Percentiles rank a stretch among this genome's conserved stretches.
These are phyloP conservation scores for Chrysoporthe deuterocubensis DNA, from an alignment of 2,329 filamentous ascomycete species.

Conservation along the genomic window DNA sequence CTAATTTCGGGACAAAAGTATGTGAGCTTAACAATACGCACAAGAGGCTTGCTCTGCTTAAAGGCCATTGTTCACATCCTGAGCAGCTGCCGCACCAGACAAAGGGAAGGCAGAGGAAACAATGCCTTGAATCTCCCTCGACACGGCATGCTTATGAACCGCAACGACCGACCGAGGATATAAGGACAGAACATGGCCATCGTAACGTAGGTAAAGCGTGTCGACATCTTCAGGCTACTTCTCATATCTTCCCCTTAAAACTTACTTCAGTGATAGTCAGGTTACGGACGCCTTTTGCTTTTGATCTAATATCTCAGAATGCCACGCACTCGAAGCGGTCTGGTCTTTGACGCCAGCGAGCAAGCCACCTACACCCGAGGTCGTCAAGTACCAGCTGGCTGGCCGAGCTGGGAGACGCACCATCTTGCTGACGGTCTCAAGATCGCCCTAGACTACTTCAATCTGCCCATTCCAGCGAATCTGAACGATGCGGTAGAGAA, in stretches of 20 bases:
- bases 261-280: not conserved
- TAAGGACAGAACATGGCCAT: no score
- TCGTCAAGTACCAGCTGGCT: not conserved
- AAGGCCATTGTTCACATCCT: not conserved
- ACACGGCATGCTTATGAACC: no score
- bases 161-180: no score
- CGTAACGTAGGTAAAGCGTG: no score
- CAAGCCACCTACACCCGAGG: not conserved
- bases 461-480: not conserved
- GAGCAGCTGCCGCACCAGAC: not conserved
- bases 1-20: not conserved
- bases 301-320: not conserved
- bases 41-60: not conserved
- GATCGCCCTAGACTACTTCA: not conserved
- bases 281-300: not conserved
- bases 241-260: not conserved
- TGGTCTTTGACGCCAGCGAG: not conserved
- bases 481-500: not conserved
- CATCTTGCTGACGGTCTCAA: not conserved
- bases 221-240: no score
- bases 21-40: not conserved
- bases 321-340: not conserved
- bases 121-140: not conserved
- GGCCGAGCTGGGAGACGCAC: not conserved
- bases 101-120: not conserved